Conservation (phyloP, 345 rosid genomes). For the Pistacia vera region DNA sequence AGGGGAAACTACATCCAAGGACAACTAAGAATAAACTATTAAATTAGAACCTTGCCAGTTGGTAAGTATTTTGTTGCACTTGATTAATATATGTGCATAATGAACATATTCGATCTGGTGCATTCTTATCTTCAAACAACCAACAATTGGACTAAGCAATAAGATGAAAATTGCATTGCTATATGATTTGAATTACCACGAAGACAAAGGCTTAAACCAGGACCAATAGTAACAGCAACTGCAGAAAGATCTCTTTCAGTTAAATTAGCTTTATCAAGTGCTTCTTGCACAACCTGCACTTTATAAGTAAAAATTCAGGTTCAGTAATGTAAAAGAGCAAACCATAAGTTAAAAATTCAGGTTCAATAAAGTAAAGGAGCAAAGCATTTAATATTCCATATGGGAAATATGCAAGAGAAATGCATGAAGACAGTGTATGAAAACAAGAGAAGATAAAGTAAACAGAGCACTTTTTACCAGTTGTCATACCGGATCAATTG, state of each 20-base stretch:
- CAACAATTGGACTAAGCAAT: neutral
- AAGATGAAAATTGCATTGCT: neutral
- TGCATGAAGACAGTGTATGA: neutral
- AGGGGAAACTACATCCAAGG: slow-evolving; percentile 1
- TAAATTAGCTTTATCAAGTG: slow-evolving; percentile 72
- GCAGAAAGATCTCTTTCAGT: slow-evolving; percentile 77
- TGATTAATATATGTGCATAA: neutral
- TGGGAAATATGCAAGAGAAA: neutral
- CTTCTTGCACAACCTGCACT: slow-evolving; percentile 82
- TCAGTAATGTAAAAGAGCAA: neutral
- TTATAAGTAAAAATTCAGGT: neutral
- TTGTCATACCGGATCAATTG: slow-evolving; percentile 68
- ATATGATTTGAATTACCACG: slow-evolving; percentile 55
- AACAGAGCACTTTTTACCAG: neutral
- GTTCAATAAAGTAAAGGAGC: neutral
- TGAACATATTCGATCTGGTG: neutral
- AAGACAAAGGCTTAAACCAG: slow-evolving; percentile 94
- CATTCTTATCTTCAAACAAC: neutral
- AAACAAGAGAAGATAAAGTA: neutral
- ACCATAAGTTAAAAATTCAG: neutral
- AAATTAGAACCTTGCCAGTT: neutral
- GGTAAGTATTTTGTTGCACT: neutral
- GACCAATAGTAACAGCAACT: slow-evolving; percentile 98
- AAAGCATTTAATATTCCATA: neutral
- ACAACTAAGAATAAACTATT: neutral